phyloP scores from a whole-genome alignment of 2,329 filamentous ascomycete genomes.

The Hymenoscyphus fraxineus region DNA sequence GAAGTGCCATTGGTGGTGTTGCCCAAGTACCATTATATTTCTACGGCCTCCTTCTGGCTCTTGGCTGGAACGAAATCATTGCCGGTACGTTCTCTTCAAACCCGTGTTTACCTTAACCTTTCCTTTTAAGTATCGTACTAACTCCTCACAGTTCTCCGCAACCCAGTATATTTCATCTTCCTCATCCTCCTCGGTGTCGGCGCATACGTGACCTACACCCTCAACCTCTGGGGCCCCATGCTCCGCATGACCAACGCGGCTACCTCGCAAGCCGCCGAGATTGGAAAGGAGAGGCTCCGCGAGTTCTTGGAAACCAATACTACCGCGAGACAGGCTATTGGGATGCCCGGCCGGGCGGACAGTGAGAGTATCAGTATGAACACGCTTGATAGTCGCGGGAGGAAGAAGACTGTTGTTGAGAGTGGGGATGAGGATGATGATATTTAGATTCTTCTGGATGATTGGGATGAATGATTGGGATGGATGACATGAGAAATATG shows the following conservation, averaged over 20 bases:
- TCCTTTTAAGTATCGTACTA: slow-evolving; percentile 10
- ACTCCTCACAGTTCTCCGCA: slow-evolving; percentile 69
- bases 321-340: slow-evolving; percentile 76
- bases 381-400: slow-evolving; percentile 57
- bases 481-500: background rate
- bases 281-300: slow-evolving; percentile 85
- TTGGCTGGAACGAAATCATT: slow-evolving; percentile 98
- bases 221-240: slow-evolving; percentile 95
- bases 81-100: slow-evolving; percentile 61
- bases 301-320: slow-evolving; percentile 89
- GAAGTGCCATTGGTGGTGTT: slow-evolving; percentile 91
- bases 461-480: background rate
- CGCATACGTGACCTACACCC: slow-evolving; percentile 84
- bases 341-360: slow-evolving; percentile 57
- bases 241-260: slow-evolving; percentile 92
- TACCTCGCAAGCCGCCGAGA: slow-evolving; percentile 77
- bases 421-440: slow-evolving; percentile 43
- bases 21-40: slow-evolving; percentile 94
- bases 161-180: slow-evolving; percentile 89
- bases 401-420: slow-evolving; percentile 41
- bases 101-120: background rate
- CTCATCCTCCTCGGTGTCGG: slow-evolving; percentile 71
- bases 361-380: slow-evolving; percentile 54
- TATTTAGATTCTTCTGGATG: slow-evolving; percentile 21
- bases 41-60: slow-evolving; percentile 79